Evolutionary conservation across 2,329 filamentous ascomycete genomes (phyloP).

Genomic region (Coniochaeta sp.): DNA sequence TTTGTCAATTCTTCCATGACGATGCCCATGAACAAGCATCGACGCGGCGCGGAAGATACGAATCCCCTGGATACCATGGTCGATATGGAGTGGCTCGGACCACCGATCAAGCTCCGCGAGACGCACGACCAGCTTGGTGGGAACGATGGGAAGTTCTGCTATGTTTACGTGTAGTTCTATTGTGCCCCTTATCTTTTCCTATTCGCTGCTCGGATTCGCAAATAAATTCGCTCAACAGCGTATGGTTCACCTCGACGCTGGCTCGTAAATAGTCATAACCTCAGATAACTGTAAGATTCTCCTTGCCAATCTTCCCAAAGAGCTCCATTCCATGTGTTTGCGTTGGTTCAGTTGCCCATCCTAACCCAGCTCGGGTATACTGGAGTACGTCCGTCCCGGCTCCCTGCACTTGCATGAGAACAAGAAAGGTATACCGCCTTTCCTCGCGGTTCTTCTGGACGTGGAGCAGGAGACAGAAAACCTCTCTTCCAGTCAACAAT

Average conservation of each 20-base stretch:
- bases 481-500: neutral
- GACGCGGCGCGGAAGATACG: neutral
- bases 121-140: conserved; percentile 19
- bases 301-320: neutral
- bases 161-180: conserved; percentile 17
- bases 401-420: neutral
- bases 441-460: neutral
- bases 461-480: neutral
- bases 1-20: conserved; percentile 12
- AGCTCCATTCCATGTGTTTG: neutral
- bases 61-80: conserved; percentile 9
- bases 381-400: neutral
- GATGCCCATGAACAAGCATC: conserved; percentile 10
- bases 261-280: no score
- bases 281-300: neutral
- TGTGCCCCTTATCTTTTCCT: no score
- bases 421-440: neutral
- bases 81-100: conserved; percentile 18
- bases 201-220: no score
- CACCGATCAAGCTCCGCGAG: conserved; percentile 14
- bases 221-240: no score
- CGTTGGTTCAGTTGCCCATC: neutral
- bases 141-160: conserved; percentile 17
- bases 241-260: no score
- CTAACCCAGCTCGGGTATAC: neutral